These are phyloP conservation scores for Mytilinidion resinicola DNA, from an alignment of 495 filamentous ascomycete genomes.

Conservation along the genomic window DNA sequence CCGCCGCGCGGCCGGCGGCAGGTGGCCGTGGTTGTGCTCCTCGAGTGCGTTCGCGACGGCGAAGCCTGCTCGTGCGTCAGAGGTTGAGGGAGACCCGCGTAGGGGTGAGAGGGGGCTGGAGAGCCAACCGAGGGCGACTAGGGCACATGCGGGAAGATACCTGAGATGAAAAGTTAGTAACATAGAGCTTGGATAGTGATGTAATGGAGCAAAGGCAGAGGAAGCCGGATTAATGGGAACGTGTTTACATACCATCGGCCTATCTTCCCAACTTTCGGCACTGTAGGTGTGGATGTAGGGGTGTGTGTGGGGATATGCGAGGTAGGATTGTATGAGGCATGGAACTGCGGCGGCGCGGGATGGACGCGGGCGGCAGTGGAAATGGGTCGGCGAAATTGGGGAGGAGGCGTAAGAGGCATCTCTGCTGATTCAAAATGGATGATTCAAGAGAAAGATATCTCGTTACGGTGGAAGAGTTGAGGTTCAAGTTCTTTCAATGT, in stretches of 20 bases:
- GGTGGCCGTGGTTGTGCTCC: background rate
- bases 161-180: background rate
- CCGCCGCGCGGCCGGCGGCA: background rate
- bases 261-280: background rate
- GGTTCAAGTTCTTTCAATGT: background rate
- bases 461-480: background rate
- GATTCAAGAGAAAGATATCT: too few species aligned
- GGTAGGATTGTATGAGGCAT: background rate
- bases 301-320: too few species aligned
- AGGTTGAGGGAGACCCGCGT: background rate
- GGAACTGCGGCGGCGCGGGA: background rate
- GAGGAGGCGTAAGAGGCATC: too few species aligned
- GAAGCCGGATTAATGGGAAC: too few species aligned
- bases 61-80: too few species aligned
- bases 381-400: background rate
- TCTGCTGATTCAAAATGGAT: too few species aligned
- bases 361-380: background rate
- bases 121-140: background rate
- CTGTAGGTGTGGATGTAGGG: background rate
- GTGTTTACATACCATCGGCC: too few species aligned
- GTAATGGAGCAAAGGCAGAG: background rate
- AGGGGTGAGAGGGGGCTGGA: background rate
- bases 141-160: background rate
- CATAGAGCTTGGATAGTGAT: background rate
- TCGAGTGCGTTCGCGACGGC: background rate